Evolutionary conservation across 176 grass and related monocot species (phyloP).

Genomic region (Triticum timopheevii): DNA sequence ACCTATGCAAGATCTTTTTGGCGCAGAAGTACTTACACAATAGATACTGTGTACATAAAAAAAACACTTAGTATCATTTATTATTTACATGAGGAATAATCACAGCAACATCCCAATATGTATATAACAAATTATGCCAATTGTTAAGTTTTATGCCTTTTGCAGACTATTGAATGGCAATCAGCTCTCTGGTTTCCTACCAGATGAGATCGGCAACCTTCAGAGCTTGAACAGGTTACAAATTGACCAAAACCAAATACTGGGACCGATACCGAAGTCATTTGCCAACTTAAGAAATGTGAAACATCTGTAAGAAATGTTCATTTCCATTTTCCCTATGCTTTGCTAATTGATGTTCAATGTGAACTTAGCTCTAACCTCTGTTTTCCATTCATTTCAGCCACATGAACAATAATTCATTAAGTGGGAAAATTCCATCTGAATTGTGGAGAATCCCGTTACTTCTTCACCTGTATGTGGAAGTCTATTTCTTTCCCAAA

Average conservation of each 20-base stretch:
- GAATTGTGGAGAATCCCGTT: conserved; percentile 62
- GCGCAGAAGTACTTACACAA: too few species aligned
- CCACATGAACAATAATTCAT: conserved; percentile 99
- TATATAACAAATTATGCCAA: neutral
- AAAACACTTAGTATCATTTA: neutral
- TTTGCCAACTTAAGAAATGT: conserved; percentile 75
- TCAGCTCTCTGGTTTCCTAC: conserved; percentile 70
- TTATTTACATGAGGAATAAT: neutral
- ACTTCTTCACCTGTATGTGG: conserved; percentile 93
- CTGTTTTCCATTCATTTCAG: conserved; percentile 46
- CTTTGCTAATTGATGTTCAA: conserved; percentile 23
- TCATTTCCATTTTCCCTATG: neutral
- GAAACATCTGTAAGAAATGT: conserved; percentile 80
- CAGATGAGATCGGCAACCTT: conserved; percentile 83
- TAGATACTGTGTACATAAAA: neutral
- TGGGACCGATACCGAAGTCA: conserved; percentile 77
- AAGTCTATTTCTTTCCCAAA: conserved; percentile 25
- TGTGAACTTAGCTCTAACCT: conserved; percentile 27
- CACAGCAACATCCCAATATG: neutral
- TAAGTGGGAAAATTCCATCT: conserved; percentile 77
- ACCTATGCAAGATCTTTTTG: neutral
- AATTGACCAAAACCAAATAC: conserved; percentile 79
- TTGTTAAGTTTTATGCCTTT: conserved; percentile 22
- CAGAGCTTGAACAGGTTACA: conserved; percentile 79
- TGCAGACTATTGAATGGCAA: conserved; percentile 91